These are phyloP conservation scores for Knufia fluminis DNA, from an alignment of 2,329 filamentous ascomycete genomes.

Conservation along the genomic window DNA sequence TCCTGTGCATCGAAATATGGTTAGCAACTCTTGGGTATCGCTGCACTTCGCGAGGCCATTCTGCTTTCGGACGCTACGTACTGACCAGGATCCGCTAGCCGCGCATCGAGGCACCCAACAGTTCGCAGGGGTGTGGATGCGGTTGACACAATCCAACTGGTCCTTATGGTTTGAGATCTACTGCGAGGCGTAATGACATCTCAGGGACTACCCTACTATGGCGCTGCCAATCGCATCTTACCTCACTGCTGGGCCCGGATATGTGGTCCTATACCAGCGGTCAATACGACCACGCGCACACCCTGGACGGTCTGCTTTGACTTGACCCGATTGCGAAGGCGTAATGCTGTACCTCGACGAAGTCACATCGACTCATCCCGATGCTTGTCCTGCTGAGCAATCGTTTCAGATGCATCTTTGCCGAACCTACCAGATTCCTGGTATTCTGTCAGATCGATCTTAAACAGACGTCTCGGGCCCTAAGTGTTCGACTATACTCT, in stretches of 20 bases:
- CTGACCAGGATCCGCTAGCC: not conserved
- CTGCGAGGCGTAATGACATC: not conserved
- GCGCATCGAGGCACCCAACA: not conserved
- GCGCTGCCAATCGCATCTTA: not conserved
- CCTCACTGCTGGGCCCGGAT: not conserved
- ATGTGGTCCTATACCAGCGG: not conserved
- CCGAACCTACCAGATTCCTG: not conserved
- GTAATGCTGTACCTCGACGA: not conserved
- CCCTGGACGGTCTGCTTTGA: too few relatives aligned
- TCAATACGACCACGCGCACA: not conserved
- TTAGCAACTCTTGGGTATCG: not conserved
- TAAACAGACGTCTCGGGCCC: not conserved
- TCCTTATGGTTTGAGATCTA: not conserved
- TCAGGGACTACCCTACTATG: not conserved
- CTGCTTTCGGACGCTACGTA: not conserved
- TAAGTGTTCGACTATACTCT: not conserved
- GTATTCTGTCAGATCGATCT: slow-evolving; percentile 2
- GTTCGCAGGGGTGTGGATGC: not conserved
- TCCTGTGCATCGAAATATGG: not conserved
- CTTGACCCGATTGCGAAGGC: not conserved
- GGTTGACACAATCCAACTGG: not conserved
- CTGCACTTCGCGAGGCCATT: not conserved
- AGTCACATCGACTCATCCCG: not conserved
- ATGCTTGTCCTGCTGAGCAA: not conserved
- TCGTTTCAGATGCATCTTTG: not conserved